Base-by-base conservation (phyloP, 352 stramenopile genomes). In the Nothophytophthora sp. region DNA sequence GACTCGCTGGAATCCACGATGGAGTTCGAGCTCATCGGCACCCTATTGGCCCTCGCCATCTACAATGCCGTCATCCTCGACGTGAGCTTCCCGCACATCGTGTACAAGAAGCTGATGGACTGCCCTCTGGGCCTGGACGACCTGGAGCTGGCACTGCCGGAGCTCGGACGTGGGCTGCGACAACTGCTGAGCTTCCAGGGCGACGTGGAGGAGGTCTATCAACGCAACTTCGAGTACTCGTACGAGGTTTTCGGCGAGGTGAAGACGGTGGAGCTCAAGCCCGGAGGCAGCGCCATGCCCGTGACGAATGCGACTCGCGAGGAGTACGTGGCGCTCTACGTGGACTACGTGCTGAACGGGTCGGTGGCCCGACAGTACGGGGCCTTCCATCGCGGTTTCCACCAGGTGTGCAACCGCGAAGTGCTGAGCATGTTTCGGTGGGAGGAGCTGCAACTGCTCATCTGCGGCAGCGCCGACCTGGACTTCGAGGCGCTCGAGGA, bases 61-160 rank as follows among this genome's bases (percentile, higher is more conserved):
- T 95, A 95, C 59, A 95, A 95, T 20, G 70, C 73, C 8, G 82
- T 95, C 19, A 92, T 95, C 30, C 48, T 95, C 19, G 84, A 95
- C 24, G 59, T 95, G 7, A 80, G 81, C 25, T 93, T 95, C 42
- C 85, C 85, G 1, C 77, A 86, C 25, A 71, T 81, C 19, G 76
- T 94, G 35, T 94, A 92, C 68, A 94, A 94, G 52, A 91, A 90
- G 40, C 63, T 94, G 1, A 86, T 91, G 75, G 50, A 65, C 5
- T 77, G 64, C 30, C 16, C 53, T 7, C 39, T 90, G 30, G 79
- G 55, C 24, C 56, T 92, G 13, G 55, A 66, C 15, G 82, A 92
- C 52, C 50, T 92, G 1, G 80, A 90, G 32, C 38, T 60, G 3
- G 71, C 70, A 20, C 62, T 88, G 36, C 82, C 82, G 4, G 66